Evolutionary conservation across 2,329 filamentous ascomycete genomes (phyloP).

Genomic region (Diaporthe sp.): DNA sequence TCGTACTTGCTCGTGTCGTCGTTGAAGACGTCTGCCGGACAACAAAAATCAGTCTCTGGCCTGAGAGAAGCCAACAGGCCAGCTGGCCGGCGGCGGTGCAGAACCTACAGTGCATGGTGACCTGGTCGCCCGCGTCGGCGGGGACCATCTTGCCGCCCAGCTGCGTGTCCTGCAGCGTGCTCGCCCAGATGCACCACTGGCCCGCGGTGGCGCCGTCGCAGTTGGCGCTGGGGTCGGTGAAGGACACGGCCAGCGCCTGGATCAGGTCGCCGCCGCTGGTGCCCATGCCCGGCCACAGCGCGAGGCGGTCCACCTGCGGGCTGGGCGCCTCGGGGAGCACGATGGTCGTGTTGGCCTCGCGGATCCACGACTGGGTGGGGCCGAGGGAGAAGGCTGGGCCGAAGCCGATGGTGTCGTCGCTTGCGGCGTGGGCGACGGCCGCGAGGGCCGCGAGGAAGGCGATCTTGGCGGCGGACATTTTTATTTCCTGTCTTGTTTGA

Average conservation of each 20-base stretch:
- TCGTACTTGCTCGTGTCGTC: constrained; percentile 27
- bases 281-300: constrained; percentile 24
- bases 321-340: constrained; percentile 25
- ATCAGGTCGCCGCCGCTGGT: constrained; percentile 31
- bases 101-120: constrained; percentile 29
- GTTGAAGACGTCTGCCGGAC: constrained; percentile 17
- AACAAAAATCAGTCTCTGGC: not conserved
- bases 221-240: constrained; percentile 7
- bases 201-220: constrained; percentile 11
- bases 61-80: not conserved
- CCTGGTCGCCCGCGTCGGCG: constrained; percentile 11
- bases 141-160: constrained; percentile 14
- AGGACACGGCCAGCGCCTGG: constrained; percentile 22
- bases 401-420: constrained; percentile 11
- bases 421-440: not conserved
- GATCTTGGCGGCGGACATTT: constrained; percentile 2
- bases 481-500: not conserved
- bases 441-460: not conserved
- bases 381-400: constrained; percentile 26
- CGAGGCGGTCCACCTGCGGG: not conserved
- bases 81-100: not conserved
- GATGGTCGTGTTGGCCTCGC: constrained; percentile 24
- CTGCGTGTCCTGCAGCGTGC: constrained; percentile 23
- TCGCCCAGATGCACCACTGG: constrained; percentile 27
- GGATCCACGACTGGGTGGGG: constrained; percentile 22